Percentiles rank a stretch among this genome's conserved stretches.
Conservation (phyloP, 352 stramenopile genomes). For the Pythium myriotylum region DNA sequence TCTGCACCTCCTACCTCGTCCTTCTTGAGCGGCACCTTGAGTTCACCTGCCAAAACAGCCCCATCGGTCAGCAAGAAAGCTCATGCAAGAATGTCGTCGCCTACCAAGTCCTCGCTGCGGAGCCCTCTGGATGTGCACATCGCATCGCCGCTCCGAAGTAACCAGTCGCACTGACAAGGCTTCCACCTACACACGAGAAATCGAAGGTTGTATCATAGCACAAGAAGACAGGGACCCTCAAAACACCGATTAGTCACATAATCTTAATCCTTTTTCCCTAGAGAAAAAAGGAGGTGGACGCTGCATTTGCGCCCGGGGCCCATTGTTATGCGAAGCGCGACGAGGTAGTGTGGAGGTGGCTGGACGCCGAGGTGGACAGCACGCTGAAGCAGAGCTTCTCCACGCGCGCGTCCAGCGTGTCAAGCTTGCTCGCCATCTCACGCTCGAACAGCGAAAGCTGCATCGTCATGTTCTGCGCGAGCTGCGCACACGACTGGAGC, state of each 20-base stretch:
- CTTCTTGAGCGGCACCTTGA: not conserved
- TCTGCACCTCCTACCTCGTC: not conserved
- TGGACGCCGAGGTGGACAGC: constrained; percentile 23
- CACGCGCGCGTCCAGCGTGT: constrained; percentile 66
- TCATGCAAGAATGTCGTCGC: constrained; percentile 5
- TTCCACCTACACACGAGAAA: not conserved
- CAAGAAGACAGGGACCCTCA: not conserved
- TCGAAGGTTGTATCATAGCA: constrained; percentile 5
- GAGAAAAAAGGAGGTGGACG: constrained; percentile 12
- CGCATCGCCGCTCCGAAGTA: constrained; percentile 24
- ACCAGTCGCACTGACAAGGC: constrained; percentile 31
- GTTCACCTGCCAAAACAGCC: constrained; percentile 1
- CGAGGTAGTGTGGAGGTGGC: constrained; percentile 11
- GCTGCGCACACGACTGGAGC: constrained; percentile 22
- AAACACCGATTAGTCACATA: constrained; percentile 4
- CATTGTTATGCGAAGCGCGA: constrained; percentile 25
- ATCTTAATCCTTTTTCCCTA: constrained; percentile 5
- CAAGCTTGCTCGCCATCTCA: constrained; percentile 54
- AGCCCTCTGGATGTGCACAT: constrained; percentile 26
- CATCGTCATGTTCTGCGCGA: constrained; percentile 25
- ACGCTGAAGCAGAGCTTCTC: constrained; percentile 55
- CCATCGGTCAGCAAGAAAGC: constrained; percentile 3
- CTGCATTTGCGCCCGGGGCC: constrained; percentile 14
- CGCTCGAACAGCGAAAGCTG: constrained; percentile 58
- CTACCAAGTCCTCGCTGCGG: constrained; percentile 2